These are phyloP conservation scores for Sphaerulina vaccinii DNA, from an alignment of 2,329 filamentous ascomycete species.

Conservation along the genomic window DNA sequence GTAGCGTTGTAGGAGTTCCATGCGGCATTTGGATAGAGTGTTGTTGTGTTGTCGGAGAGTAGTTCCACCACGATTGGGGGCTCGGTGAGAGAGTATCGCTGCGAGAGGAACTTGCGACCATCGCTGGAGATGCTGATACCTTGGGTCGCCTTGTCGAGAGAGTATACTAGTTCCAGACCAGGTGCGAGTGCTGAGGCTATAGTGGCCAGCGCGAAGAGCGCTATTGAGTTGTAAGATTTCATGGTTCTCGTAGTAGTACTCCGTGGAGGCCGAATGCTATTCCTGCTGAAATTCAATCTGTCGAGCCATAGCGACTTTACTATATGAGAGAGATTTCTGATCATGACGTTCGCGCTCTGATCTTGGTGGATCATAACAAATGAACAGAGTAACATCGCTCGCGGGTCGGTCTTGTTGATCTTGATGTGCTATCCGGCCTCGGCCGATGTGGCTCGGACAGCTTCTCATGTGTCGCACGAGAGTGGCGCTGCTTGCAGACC, in stretches of 20 bases:
- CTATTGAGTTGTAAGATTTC: neutral
- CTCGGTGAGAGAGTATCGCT: constrained; percentile 7
- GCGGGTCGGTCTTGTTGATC: neutral
- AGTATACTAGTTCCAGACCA: constrained; percentile 8
- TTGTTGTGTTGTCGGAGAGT: constrained; percentile 22
- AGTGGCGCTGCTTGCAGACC: too few species aligned
- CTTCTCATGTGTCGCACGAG: too few species aligned
- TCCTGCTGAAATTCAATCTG: too few species aligned
- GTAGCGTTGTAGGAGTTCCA: constrained; percentile 34
- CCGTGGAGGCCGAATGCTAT: too few species aligned
- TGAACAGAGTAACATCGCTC: neutral
- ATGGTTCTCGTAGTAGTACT: neutral
- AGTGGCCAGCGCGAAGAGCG: neutral
- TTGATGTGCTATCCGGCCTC: neutral
- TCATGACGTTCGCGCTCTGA: too few species aligned
- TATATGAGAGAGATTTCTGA: too few species aligned
- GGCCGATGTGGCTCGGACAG: neutral
- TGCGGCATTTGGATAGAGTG: constrained; percentile 31
- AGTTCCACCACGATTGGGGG: constrained; percentile 9
- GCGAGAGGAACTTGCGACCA: constrained; percentile 13
- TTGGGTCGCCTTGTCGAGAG: constrained; percentile 10
- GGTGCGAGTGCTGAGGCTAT: neutral
- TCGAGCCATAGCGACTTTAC: too few species aligned
- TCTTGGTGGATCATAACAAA: neutral
- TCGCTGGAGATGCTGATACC: constrained; percentile 9